Conservation (phyloP, 1,284 basidiomycete genomes). For the Melampsora americana region DNA sequence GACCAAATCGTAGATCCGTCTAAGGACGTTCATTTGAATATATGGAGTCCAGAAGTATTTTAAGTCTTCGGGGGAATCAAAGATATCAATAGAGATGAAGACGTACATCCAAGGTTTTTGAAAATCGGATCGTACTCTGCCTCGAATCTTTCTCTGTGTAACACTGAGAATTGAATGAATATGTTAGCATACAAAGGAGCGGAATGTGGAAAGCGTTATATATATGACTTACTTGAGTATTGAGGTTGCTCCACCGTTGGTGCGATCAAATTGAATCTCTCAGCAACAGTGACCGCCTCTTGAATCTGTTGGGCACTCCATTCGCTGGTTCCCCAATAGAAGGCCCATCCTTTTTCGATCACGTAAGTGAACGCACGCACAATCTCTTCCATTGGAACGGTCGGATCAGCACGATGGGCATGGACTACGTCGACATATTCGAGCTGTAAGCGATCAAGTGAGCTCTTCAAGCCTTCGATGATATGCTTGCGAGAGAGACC, state of each 20-base stretch:
- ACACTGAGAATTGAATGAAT: constrained; percentile 56
- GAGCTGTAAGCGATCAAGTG: constrained; percentile 67
- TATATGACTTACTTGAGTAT: constrained; percentile 48
- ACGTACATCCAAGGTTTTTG: constrained; percentile 40
- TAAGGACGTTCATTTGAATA: constrained; percentile 58
- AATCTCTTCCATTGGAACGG: constrained; percentile 59
- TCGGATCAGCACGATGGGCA: constrained; percentile 56
- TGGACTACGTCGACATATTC: constrained; percentile 62
- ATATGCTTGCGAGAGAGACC: constrained; percentile 76
- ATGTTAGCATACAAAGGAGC: not conserved
- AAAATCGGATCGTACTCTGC: constrained; percentile 63
- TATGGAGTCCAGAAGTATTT: not conserved
- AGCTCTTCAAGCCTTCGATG: constrained; percentile 70
- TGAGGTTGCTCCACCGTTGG: constrained; percentile 78
- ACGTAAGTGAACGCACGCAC: constrained; percentile 60
- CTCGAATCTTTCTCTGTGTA: constrained; percentile 73
- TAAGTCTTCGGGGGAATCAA: not conserved
- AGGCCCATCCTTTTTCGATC: constrained; percentile 57
- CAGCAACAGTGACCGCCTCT: constrained; percentile 71
- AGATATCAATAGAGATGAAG: constrained; percentile 55
- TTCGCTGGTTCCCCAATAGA: constrained; percentile 52
- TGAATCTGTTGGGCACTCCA: constrained; percentile 57
- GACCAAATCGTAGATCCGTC: constrained; percentile 71
- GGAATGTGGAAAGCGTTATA: constrained; percentile 42
- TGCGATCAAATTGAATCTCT: constrained; percentile 66